Evolutionary conservation across 2,329 filamentous ascomycete genomes (phyloP).

Genomic region (Aspergillus sp.): DNA sequence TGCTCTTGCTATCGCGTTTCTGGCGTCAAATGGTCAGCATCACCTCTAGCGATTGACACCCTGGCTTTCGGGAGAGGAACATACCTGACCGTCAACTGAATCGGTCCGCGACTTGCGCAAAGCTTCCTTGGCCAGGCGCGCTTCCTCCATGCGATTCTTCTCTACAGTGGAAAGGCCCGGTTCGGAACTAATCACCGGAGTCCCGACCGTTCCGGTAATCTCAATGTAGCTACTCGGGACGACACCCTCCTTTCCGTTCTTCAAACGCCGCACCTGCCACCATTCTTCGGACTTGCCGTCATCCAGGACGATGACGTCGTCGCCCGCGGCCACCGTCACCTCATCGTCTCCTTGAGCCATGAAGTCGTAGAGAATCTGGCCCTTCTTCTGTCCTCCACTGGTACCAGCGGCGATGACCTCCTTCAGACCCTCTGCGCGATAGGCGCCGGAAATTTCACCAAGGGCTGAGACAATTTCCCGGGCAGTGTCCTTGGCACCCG

Average conservation of each 20-base stretch:
- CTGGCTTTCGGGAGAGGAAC: constrained; percentile 50
- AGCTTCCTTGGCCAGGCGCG: constrained; percentile 78
- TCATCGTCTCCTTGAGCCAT: constrained; percentile 96
- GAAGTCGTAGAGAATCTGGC: constrained; percentile 89
- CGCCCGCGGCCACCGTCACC: constrained; percentile 84
- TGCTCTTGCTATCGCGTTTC: constrained; percentile 67
- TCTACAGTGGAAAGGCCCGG: constrained; percentile 70
- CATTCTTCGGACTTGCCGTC: constrained; percentile 93
- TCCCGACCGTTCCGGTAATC: constrained; percentile 67
- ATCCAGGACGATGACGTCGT: constrained; percentile 88
- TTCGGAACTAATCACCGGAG: constrained; percentile 58
- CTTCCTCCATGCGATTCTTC: constrained; percentile 76
- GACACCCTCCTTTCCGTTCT: constrained; percentile 92
- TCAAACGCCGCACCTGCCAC: constrained; percentile 92
- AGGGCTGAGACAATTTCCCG: constrained; percentile 87
- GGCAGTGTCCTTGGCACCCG: constrained; percentile 94
- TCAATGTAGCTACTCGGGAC: constrained; percentile 97
- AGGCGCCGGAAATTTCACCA: constrained; percentile 84
- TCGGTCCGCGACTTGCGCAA: constrained; percentile 63
- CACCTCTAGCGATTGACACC: constrained; percentile 45
- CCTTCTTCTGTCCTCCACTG: constrained; percentile 71
- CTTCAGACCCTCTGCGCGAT: constrained; percentile 74
- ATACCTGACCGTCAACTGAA: constrained; percentile 66
- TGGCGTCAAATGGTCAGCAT: constrained; percentile 68
- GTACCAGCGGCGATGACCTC: constrained; percentile 83